Base-by-base conservation (phyloP, 257 asterid genomes). In the Solanum tacnaense region DNA sequence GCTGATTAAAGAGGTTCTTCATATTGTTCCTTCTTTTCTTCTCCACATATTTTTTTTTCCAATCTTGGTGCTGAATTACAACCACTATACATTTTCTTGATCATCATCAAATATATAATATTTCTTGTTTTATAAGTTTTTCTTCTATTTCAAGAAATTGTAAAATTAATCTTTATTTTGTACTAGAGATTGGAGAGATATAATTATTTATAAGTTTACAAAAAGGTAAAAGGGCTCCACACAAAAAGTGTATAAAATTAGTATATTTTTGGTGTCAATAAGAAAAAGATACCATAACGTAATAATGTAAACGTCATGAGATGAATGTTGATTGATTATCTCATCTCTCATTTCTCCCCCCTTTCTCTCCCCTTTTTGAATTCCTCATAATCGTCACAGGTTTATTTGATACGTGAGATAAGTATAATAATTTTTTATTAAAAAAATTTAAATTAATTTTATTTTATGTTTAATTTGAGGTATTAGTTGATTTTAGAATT, bases 21-120 rank as follows among this genome's bases (percentile, higher is more conserved):
- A 92, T 81, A 10, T 87, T 85, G 68, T 23, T 85, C 87, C 94
- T 93, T 67, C 96, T 87, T 29, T 92, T 92, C 75, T 92, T 93
- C 91, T 93, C 96, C 39, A 90, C 82, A 35, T 91, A 85, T 88
- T 87, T 93, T 71, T n/a, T 94, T 92, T 74, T 90, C 96, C 46
- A 93, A 89, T 88, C 89, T 91, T 27, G 93, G 91, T 79, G 88
- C 21, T 46, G 88, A 39, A 73, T 34, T 34, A 34, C n/a, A 32
- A 35, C 81, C 81, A 34, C 29, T 73, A 73, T 73, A 73, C 82
- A 73, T 73, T 73, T 73, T 73, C 18, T 73, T 72, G 27, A 35
- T 74, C 31, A 36, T 21, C 20, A 35, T 68, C 75, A 68, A 29
- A 1, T 74, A 39, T 74, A 36, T n/a, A 71, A 31, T 71, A 71